A percentile compares a stretch with the other conserved stretches of the same genome.
phyloP scores from a whole-genome alignment of 2,329 filamentous ascomycete species.

The Exophiala bonariae region DNA sequence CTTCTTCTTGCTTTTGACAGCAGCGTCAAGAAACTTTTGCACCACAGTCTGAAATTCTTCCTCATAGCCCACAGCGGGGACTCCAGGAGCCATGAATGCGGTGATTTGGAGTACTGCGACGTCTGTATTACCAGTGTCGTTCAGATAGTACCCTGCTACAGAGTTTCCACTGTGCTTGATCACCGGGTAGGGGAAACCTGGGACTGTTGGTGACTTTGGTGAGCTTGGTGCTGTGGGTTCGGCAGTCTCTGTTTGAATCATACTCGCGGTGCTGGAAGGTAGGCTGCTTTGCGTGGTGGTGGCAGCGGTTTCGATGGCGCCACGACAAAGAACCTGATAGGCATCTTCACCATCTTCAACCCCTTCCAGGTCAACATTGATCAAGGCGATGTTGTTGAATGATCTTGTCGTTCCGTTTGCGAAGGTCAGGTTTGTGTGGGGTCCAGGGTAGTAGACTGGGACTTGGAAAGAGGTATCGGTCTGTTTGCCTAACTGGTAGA shows the following conservation, averaged over 20 bases:
- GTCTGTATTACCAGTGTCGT: constrained; percentile 41
- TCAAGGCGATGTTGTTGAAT: constrained; percentile 30
- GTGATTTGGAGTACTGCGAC: constrained; percentile 48
- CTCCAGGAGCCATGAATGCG: constrained; percentile 35
- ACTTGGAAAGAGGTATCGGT: constrained; percentile 7
- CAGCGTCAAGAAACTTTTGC: constrained; percentile 46
- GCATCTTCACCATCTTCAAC: constrained; percentile 32
- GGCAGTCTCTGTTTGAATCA: not conserved
- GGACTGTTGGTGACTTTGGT: constrained; percentile 13
- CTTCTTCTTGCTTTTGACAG: constrained; percentile 51
- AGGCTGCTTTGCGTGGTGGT: constrained; percentile 4
- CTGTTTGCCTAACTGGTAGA: constrained; percentile 24
- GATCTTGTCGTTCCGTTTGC: constrained; percentile 32
- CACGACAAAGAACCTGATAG: constrained; percentile 13
- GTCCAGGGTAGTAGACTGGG: constrained; percentile 29
- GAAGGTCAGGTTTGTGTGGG: constrained; percentile 32
- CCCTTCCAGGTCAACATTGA: constrained; percentile 12
- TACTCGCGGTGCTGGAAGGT: not conserved
- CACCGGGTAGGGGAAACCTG: constrained; percentile 40
- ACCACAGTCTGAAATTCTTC: constrained; percentile 21
- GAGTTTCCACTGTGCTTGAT: constrained; percentile 36
- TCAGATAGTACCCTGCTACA: constrained; percentile 48
- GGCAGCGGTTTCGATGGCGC: not conserved
- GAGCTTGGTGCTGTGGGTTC: not conserved
- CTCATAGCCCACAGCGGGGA: constrained; percentile 13